Evolutionary conservation across 2,329 filamentous ascomycete genomes (phyloP), one percentile per base, ranked within the genome.

Genomic region (Nigrospora oryzae): DNA sequence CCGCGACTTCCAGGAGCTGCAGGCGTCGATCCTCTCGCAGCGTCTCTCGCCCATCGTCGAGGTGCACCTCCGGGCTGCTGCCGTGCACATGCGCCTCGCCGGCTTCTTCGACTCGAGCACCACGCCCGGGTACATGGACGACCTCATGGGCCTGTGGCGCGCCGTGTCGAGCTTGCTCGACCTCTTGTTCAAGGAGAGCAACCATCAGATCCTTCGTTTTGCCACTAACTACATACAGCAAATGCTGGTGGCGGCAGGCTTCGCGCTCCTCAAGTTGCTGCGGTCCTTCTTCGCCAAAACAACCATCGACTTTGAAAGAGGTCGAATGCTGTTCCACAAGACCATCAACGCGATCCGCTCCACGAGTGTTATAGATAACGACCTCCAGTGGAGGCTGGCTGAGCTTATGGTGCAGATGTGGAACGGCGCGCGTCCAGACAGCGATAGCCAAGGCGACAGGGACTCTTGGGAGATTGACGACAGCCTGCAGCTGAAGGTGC

Each of bases 371-470:
- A 77, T 83, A 37, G 77, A 83, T 49, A 91, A 91, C 56, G 87
- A 93, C 57, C 73, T 93, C 11, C 81, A 87, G 44, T 87, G 85
- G 72, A 78, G 87, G 31, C 71, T 91, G 48, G 85, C 86, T 3
- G 87, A 91, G 66, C 75, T 93, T n/a, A 84, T 91, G 72, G 86
- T 87, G 6, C 87, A 91, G 65, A 84, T 93, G 63, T 93, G 86
- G 85, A 87, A 89, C 54, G 83, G 78, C 2, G 75, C 76, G n/a
- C 70, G 75, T 11, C 74, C 78, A 33, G 65, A 62, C 51, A 64
- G 66, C 54, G 69, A 71, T 38, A 56, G 67, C 34, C 71, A 71
- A 47, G 68, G 70, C 38, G 67, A 71, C 47, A 69, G 74, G 43
- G 75, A 79, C 48, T 62, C 69, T 36, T 61, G 66, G 2, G 67